phyloP scores from a whole-genome alignment of 2,329 filamentous ascomycete genomes.

The Penicillium sp. region DNA sequence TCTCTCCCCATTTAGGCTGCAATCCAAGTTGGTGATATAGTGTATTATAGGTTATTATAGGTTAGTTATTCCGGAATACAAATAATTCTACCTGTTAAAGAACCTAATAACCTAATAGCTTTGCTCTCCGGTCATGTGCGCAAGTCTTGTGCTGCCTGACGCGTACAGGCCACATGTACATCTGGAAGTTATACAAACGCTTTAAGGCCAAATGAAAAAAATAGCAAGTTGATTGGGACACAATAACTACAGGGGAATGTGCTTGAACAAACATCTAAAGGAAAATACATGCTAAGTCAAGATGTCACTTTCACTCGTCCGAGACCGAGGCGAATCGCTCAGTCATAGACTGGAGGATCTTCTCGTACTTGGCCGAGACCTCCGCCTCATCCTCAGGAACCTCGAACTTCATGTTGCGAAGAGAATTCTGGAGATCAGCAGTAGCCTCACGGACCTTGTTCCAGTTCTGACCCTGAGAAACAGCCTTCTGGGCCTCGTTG shows the following conservation, averaged over 20 bases:
- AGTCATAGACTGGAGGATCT: slow-evolving; percentile 83
- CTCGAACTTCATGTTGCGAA: slow-evolving; percentile 97
- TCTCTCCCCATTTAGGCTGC: slow-evolving; percentile 3
- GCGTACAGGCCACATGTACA: neutral
- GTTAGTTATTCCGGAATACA: neutral
- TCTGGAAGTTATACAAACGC: neutral
- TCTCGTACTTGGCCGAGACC: slow-evolving; percentile 91
- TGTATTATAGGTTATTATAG: neutral
- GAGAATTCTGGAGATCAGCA: slow-evolving; percentile 74
- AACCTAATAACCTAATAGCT: neutral
- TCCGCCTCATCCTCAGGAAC: slow-evolving; percentile 77
- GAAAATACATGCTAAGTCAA: slow-evolving; percentile 23
- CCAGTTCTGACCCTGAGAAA: slow-evolving; percentile 89
- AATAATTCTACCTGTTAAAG: neutral
- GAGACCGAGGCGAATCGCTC: slow-evolving; percentile 96
- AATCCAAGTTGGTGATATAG: neutral
- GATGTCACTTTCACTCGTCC: slow-evolving; percentile 68
- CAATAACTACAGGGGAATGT: slow-evolving; percentile 40
- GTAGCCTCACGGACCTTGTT: slow-evolving; percentile 89
- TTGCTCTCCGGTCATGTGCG: neutral
- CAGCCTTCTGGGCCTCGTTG: slow-evolving; percentile 93
- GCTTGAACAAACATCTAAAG: slow-evolving; percentile 30
- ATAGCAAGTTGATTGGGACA: slow-evolving; percentile 14
- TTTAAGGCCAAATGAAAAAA: slow-evolving; percentile 3
- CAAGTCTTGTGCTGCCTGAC: slow-evolving; percentile 2